These are phyloP conservation scores for Phylloporus sp. DNA, from an alignment of 768 basidiomycete species.

Conservation along the genomic window DNA sequence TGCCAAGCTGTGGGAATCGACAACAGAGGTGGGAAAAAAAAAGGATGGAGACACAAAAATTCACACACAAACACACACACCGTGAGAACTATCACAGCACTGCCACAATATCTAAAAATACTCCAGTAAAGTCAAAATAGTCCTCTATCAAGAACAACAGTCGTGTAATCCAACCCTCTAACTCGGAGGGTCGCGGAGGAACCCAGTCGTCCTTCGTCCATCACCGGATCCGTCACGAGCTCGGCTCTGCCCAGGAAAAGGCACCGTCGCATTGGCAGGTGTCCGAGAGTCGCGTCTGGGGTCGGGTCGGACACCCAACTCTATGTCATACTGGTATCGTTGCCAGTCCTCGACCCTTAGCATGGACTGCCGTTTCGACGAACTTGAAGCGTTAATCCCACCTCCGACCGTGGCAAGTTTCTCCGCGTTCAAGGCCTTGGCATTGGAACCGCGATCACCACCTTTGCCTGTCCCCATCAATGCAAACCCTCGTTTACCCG, in stretches of 20 bases:
- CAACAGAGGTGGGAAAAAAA: conserved; percentile 44
- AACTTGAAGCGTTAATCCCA: conserved; percentile 26
- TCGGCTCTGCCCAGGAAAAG: conserved; percentile 30
- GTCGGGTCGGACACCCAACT: conserved; percentile 29
- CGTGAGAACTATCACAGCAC: conserved; percentile 25
- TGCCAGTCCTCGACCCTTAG: conserved; percentile 88
- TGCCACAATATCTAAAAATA: conserved; percentile 2
- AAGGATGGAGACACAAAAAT: conserved; percentile 24
- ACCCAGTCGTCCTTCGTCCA: conserved; percentile 27
- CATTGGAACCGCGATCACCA: conserved; percentile 34
- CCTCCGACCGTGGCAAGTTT: conserved; percentile 44
- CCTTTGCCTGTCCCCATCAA: conserved; percentile 31
- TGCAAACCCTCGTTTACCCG: conserved; percentile 32
- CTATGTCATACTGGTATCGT: conserved; percentile 55
- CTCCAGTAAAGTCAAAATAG: too few relatives aligned
- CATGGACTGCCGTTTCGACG: conserved; percentile 63
- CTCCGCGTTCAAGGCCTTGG: conserved; percentile 47
- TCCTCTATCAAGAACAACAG: conserved; percentile 16
- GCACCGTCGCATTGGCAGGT: conserved; percentile 22
- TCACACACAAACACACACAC: conserved; percentile 25
- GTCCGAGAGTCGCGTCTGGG: conserved; percentile 23
- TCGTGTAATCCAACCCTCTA: conserved; percentile 12
- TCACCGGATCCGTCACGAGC: conserved; percentile 22
- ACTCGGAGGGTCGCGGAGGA: conserved; percentile 39
- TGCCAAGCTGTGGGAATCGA: conserved; percentile 44